phyloP scores from a whole-genome alignment of 2,329 filamentous ascomycete genomes.

The Alternaria rosae region DNA sequence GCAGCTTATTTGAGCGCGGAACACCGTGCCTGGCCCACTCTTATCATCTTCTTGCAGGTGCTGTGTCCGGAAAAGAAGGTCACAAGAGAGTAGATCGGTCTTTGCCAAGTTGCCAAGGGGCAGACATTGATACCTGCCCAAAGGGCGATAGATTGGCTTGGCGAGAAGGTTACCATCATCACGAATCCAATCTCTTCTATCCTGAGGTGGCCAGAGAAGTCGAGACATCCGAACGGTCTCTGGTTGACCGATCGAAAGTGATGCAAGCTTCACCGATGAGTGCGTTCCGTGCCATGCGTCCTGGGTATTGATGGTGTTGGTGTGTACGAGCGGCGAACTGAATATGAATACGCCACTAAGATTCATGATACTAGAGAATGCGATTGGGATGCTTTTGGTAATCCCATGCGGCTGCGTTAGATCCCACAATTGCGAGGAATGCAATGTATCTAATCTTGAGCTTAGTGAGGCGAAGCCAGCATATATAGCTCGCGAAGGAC shows the following conservation, averaged over 20 bases:
- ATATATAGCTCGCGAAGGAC: neutral
- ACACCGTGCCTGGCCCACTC: slow-evolving; percentile 22
- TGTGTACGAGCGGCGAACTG: too few relatives aligned
- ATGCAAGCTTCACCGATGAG: neutral
- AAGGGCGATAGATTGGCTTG: slow-evolving; percentile 33
- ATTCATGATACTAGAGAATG: neutral
- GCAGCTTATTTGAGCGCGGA: slow-evolving; percentile 21
- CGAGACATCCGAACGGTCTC: neutral
- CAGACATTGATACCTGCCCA: slow-evolving; percentile 38
- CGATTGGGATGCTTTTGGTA: neutral
- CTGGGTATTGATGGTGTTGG: neutral
- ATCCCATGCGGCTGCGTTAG: neutral
- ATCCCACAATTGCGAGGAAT: neutral
- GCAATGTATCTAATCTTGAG: neutral
- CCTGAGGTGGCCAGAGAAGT: neutral
- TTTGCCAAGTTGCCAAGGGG: slow-evolving; percentile 35
- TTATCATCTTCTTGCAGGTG: slow-evolving; percentile 30
- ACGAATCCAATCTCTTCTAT: neutral
- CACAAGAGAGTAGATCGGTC: slow-evolving; percentile 34
- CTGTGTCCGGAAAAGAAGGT: slow-evolving; percentile 44
- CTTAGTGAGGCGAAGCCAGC: neutral
- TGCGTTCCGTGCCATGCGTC: neutral
- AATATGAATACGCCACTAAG: neutral
- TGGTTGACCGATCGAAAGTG: neutral
- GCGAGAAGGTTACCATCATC: slow-evolving; percentile 17